phyloP scores from a whole-genome alignment of 768 basidiomycete genomes.

The Cyathus striatus region DNA sequence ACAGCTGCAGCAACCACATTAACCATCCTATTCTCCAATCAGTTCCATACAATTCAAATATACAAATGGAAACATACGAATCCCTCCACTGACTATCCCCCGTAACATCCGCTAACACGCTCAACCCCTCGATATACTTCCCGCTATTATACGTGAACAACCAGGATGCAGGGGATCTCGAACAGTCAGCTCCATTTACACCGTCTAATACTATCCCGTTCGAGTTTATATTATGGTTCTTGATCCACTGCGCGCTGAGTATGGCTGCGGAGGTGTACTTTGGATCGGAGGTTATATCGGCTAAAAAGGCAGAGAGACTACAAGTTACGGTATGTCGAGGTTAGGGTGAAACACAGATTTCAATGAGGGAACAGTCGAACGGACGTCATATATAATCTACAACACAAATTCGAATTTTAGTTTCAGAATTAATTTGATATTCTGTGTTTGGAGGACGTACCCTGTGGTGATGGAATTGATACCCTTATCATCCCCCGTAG shows the following conservation, averaged over 20 bases:
- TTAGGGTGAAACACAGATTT: neutral
- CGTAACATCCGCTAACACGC: conserved; percentile 36
- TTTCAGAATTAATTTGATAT: neutral
- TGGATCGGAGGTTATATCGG: conserved; percentile 35
- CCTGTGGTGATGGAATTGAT: conserved; percentile 50
- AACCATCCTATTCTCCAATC: conserved; percentile 21
- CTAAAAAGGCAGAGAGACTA: conserved; percentile 46
- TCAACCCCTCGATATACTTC: conserved; percentile 48
- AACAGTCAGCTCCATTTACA: conserved; percentile 40
- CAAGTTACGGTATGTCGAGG: too few relatives aligned
- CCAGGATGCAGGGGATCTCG: conserved; percentile 37
- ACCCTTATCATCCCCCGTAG: conserved; percentile 31
- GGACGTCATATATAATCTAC: conserved; percentile 36
- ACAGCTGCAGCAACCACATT: conserved; percentile 33
- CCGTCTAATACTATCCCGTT: conserved; percentile 41
- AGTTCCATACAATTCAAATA: neutral
- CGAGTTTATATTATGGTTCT: conserved; percentile 36
- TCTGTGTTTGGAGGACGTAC: conserved; percentile 18
- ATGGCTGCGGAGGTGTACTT: conserved; percentile 44
- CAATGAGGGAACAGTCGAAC: conserved; percentile 6
- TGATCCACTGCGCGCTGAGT: conserved; percentile 43
- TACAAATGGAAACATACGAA: conserved; percentile 23
- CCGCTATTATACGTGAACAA: conserved; percentile 53
- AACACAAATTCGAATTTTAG: neutral
- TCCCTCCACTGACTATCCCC: conserved; percentile 33